These are phyloP conservation scores for Russula abietina DNA, from an alignment of 768 basidiomycete genomes.

Conservation along the genomic window DNA sequence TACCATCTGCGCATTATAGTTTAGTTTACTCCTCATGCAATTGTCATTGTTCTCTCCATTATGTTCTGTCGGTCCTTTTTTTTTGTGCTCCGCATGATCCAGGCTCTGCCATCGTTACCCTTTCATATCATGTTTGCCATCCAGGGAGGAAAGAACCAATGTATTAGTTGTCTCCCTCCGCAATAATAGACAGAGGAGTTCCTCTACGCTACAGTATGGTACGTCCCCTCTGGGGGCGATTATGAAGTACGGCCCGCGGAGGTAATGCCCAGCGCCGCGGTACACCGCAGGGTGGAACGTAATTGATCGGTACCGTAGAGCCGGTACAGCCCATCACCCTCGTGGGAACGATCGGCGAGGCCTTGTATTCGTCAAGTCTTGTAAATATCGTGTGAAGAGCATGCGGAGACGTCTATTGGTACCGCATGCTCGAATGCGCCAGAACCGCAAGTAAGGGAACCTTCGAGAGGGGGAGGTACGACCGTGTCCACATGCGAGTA, in stretches of 20 bases:
- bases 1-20: constrained; percentile 25
- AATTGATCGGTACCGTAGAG: constrained; percentile 20
- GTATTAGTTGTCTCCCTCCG: constrained; percentile 15
- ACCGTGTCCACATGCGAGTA: not conserved
- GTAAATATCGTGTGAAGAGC: constrained; percentile 8
- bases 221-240: not conserved
- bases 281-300: constrained; percentile 4
- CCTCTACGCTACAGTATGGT: not conserved
- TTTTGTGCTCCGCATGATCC: constrained; percentile 20
- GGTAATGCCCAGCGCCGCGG: constrained; percentile 6
- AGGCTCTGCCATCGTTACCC: constrained; percentile 10
- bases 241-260: not conserved
- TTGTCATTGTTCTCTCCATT: constrained; percentile 18
- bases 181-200: constrained; percentile 9
- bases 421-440: not conserved
- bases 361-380: constrained; percentile 3
- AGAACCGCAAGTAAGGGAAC: not conserved
- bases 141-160: constrained; percentile 19
- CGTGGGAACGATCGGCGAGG: constrained; percentile 22
- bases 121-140: constrained; percentile 7
- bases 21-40: constrained; percentile 15
- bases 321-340: constrained; percentile 6
- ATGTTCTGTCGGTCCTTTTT: constrained; percentile 18
- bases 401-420: not conserved
- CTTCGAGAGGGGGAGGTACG: not conserved